Conservation (phyloP, 768 basidiomycete genomes). For the Lactarius psammicola region DNA sequence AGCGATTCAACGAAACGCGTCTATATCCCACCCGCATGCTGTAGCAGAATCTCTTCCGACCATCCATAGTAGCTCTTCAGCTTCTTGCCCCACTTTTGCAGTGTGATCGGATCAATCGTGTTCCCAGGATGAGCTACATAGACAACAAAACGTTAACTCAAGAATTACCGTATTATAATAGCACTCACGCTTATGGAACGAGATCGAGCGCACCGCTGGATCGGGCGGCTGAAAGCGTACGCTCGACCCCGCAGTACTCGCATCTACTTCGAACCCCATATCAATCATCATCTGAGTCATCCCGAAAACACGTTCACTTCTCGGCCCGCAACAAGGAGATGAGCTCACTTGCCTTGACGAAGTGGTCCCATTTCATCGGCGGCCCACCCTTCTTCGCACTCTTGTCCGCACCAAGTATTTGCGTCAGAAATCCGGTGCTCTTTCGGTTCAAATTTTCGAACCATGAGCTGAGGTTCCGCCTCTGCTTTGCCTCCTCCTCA, state of each 20-base stretch:
- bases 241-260: constrained; percentile 35
- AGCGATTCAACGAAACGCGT: not conserved
- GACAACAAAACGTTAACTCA: not conserved
- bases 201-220: constrained; percentile 30
- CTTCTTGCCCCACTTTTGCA: constrained; percentile 33
- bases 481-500: constrained; percentile 36
- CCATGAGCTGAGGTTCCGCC: constrained; percentile 33
- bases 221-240: constrained; percentile 37
- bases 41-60: constrained; percentile 31
- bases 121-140: constrained; percentile 35
- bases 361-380: constrained; percentile 37
- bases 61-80: constrained; percentile 35
- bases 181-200: constrained; percentile 36
- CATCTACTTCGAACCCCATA: constrained; percentile 35
- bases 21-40: constrained; percentile 14
- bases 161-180: not conserved
- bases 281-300: constrained; percentile 33
- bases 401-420: constrained; percentile 30
- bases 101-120: constrained; percentile 32
- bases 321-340: not conserved
- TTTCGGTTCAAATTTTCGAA: constrained; percentile 30
- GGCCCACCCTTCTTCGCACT: constrained; percentile 30
- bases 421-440: constrained; percentile 26
- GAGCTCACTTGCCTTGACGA: constrained; percentile 32
- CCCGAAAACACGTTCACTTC: not conserved